phyloP scores from a whole-genome alignment of 768 basidiomycete genomes.

The Tremella yokohamensis region DNA sequence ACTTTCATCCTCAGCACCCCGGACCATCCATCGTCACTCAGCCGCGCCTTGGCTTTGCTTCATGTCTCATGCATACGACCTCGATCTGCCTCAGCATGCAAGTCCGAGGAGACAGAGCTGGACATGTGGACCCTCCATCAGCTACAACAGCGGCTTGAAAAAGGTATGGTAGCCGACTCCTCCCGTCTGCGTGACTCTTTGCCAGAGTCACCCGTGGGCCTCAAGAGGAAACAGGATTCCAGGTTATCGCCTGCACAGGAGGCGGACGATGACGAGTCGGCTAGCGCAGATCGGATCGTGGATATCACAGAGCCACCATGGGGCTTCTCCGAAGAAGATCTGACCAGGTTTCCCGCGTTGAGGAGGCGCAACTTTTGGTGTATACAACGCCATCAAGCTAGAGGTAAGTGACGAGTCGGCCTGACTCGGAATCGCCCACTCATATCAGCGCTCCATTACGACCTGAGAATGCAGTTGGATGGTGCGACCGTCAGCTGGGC shows the following conservation, averaged over 20 bases:
- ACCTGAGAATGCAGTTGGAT: slow-evolving; percentile 43
- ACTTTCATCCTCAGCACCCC: too few species aligned
- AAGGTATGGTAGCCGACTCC: not conserved
- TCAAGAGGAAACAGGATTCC: not conserved
- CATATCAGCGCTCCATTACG: slow-evolving; percentile 40
- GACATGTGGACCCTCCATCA: slow-evolving; percentile 3
- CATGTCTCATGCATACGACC: too few species aligned
- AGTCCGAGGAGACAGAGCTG: too few species aligned
- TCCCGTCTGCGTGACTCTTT: not conserved
- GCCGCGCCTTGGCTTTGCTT: too few species aligned
- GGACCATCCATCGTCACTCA: too few species aligned
- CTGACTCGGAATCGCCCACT: not conserved
- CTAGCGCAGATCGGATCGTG: not conserved
- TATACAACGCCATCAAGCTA: slow-evolving; percentile 43
- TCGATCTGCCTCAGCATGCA: too few species aligned
- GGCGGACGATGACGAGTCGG: not conserved
- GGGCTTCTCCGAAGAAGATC: slow-evolving; percentile 29
- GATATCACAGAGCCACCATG: slow-evolving; percentile 13
- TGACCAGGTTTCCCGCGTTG: slow-evolving; percentile 34
- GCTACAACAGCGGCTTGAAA: not conserved
- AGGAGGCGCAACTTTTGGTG: slow-evolving; percentile 43
- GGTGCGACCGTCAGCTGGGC: slow-evolving; percentile 42
- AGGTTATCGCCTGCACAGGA: not conserved
- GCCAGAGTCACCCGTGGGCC: not conserved
- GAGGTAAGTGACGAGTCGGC: slow-evolving; percentile 14